Evolutionary conservation across 2,329 filamentous ascomycete genomes (phyloP), one percentile per base, ranked within the genome.

Genomic region (Mariannaea sp.): DNA sequence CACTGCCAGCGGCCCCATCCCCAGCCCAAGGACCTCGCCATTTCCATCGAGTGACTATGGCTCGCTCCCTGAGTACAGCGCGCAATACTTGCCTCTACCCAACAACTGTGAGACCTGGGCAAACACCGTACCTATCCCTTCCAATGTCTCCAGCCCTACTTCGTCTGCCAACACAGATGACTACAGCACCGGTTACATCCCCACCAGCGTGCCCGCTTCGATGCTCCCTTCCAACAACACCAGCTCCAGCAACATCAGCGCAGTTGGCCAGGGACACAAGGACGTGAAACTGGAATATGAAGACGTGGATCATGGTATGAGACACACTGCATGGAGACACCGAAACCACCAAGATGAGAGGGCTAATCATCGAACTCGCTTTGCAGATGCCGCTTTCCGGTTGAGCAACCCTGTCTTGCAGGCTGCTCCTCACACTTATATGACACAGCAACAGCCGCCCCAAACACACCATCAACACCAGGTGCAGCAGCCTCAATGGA

Each of bases 121-220:
- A 10, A 67, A 73, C 38, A 69, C 71, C 12, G 70, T 80, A 7
- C 69, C 76, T 30, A 68, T 79, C 16, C 69, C 77, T 13, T 79
- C 79, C 42, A 78, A 73, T 43, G 78, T 78, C 9, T 80, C 80
- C 16, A 82, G 79, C 64, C 79, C 80, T 14, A 75, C 77, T 3
- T 81, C 80, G 2, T 79, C 79, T 2, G 73, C 71, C 38, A 71
- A 71, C 45, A 71, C 73, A 42, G 77, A 80, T 43, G 79, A 82
- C 43, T 80, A 78, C 64, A 66, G 64, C 47, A 58, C 64, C 22
- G 69, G 61, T 56, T 81, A 80, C 64, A 77, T 80, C 54, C 76
- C 78, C 7, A 78, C 77, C 19, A 80, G 77, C 58, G 73, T 78
- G 16, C 77, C 78, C 13, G 65, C 74, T 16, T 70, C 72, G 35